Evolutionary conservation across 768 basidiomycete genomes (phyloP), one percentile per base, ranked within the genome.

Genomic region (Mycena vitilis): DNA sequence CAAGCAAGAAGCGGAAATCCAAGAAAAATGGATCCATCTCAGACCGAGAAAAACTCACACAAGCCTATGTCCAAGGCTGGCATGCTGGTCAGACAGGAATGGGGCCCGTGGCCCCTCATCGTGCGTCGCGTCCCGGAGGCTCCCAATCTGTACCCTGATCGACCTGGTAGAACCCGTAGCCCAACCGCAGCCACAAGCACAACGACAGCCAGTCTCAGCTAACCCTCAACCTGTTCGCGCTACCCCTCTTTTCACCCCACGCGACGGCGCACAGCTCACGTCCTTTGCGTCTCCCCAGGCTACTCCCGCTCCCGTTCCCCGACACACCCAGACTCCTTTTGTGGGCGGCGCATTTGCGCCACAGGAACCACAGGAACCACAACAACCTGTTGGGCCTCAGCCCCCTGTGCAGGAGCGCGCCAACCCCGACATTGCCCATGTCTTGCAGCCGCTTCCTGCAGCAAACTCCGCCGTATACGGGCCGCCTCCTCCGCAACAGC

Each of bases 371-470:
- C 64, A 44, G 51, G 37, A 20, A 59, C 63, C 40, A 23, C 68
- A 59, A 37, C 58, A 59, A 60, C 60, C 48, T 54, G 15, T 11
- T 34, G 59, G 47, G 23, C 53, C 53, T 8, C 68, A 55, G 30
- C 23, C n/a, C 48, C 48, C 54, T 16, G 2, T 12, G 42, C 65
- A 55, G 45, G 57, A 60, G 37, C 61, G 60, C 65, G 25, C 73
- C 61, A 40, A 73, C 75, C 51, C 75, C 68, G 60, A 74, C 67
- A 37, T 79, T 38, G 71, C 75, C 15, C 73, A 73, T 25, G 75
- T 81, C 48, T 65, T 81, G 22, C 74, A 77, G n/a, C 81, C 81
- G 3, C 71, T 80, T 54, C 75, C 74, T 48, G 75, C 78, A 53
- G 71, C 81, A 5, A 70, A 65, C 57, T 69, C 74, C 4, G 64